A percentile compares a stretch with the other conserved stretches of the same genome.
phyloP scores from a whole-genome alignment of 805 yeast species.

The Gaillardinia entomophila region DNA sequence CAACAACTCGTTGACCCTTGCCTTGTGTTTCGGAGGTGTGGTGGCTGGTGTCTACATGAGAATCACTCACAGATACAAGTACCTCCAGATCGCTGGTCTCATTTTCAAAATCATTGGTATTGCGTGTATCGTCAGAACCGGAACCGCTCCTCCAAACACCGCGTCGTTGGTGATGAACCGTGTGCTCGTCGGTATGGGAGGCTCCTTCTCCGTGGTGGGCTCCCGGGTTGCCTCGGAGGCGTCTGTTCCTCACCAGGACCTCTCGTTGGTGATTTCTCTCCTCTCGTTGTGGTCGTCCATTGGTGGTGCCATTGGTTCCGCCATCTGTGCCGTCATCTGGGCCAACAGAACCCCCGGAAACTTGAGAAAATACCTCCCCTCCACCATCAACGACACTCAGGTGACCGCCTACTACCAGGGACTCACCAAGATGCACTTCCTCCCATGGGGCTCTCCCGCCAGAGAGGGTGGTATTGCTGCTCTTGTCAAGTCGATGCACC shows the following conservation, averaged over 20 bases:
- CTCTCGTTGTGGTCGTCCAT: constrained; percentile 26
- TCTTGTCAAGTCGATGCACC: constrained; percentile 20
- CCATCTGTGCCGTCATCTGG: constrained; percentile 33
- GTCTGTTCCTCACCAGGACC: constrained; percentile 37
- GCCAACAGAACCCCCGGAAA: constrained; percentile 18
- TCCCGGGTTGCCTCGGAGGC: constrained; percentile 34
- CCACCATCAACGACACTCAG: constrained; percentile 7
- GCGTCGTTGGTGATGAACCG: constrained; percentile 27
- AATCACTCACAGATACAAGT: constrained; percentile 30
- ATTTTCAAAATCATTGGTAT: constrained; percentile 26
- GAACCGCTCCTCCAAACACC: constrained; percentile 5
- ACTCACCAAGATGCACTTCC: constrained; percentile 13
- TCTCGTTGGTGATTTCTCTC: constrained; percentile 33
- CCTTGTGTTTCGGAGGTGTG: constrained; percentile 31
- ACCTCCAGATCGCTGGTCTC: constrained; percentile 27
- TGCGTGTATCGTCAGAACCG: constrained; percentile 14
- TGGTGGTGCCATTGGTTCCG: constrained; percentile 36
- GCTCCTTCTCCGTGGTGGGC: constrained; percentile 31
- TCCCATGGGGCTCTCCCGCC: constrained; percentile 16
- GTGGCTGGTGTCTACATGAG: constrained; percentile 29
- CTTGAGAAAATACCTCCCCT: constrained; percentile 22
- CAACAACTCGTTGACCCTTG: constrained; percentile 30
- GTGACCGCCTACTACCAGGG: constrained; percentile 15
- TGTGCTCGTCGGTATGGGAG: constrained; percentile 34
- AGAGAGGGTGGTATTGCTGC: constrained; percentile 29